Base-by-base conservation (phyloP, 345 rosid genomes). In the Eutrema japonicum region DNA sequence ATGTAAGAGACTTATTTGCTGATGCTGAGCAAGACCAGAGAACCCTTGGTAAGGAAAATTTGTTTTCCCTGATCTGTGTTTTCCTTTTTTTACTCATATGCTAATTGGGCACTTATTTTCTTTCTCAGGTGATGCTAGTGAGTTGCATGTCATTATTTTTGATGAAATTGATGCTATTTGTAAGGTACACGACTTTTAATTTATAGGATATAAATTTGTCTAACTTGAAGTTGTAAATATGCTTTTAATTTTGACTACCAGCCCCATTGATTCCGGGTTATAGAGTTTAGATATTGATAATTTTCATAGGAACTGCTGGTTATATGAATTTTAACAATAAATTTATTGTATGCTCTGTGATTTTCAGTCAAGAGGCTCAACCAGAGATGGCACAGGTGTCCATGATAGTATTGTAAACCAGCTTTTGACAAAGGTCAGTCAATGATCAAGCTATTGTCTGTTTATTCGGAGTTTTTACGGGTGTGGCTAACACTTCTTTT, bases 151-250 rank as follows among this genome's bases (percentile, higher is more conserved):
- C 64, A 90, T 96, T 71, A 90, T 96, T 41, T 96, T 96, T 83
- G 96, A 96, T 80, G 99, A 96, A 81, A 96, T 96, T 86, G 99
- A 96, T 90, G 98, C 99, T 71, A 92, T 96, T 62, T 96, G 99
- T 78, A 96, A 96, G 99, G 99, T 96, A 86, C 68, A 77, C 43
- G 18, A 43, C 64, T 66, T 29, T 8, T 2, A 7, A 16, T 22
- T 41, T 30, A 14, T 26, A 22, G 32, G 37, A 62, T 38, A 70
- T 35, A 42, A 12, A 11, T 33, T 35, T 64, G 49, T 71, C 40
- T 46, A 7, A 27, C 29, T 43, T 62, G 64, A 26, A 61, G 65
- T 45, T 43, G n/a, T 14, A 62, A 42, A 36, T 50, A 60, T 61
- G 35, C 37, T 62, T 68, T 55, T 45, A 37, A 6, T 46, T 27